These are phyloP conservation scores for Aspergillus pseudotamarii DNA, from an alignment of 2,329 filamentous ascomycete species.

Conservation along the genomic window DNA sequence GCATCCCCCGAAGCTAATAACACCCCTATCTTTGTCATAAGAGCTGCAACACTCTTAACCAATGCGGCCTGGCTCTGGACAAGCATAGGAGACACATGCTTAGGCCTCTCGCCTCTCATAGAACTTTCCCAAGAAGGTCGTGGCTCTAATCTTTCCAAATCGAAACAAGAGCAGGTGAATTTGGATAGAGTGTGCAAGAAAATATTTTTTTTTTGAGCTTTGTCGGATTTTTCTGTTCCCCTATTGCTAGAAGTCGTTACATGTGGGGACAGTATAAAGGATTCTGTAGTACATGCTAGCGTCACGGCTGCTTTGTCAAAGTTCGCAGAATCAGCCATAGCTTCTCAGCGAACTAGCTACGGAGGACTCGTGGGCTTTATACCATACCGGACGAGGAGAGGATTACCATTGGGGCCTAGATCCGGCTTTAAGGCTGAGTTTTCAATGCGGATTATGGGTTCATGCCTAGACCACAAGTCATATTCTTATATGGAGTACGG, in stretches of 20 bases:
- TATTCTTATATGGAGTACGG: too few species aligned
- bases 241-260: not conserved
- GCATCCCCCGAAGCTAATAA: not conserved
- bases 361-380: not conserved
- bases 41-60: not conserved
- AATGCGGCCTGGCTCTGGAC: not conserved
- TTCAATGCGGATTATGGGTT: not conserved
- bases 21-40: not conserved
- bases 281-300: not conserved
- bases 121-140: too few species aligned
- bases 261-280: not conserved
- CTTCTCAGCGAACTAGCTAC: too few species aligned
- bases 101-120: too few species aligned
- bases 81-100: too few species aligned
- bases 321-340: not conserved
- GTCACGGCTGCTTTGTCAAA: not conserved
- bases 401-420: not conserved
- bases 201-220: too few species aligned
- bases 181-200: too few species aligned
- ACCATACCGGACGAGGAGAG: not conserved
- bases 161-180: too few species aligned
- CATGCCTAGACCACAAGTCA: too few species aligned
- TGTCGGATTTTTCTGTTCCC: too few species aligned
- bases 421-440: not conserved
- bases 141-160: too few species aligned